These are phyloP conservation scores for Xylaria sp. DNA, from an alignment of 2,329 filamentous ascomycete genomes.

Conservation along the genomic window DNA sequence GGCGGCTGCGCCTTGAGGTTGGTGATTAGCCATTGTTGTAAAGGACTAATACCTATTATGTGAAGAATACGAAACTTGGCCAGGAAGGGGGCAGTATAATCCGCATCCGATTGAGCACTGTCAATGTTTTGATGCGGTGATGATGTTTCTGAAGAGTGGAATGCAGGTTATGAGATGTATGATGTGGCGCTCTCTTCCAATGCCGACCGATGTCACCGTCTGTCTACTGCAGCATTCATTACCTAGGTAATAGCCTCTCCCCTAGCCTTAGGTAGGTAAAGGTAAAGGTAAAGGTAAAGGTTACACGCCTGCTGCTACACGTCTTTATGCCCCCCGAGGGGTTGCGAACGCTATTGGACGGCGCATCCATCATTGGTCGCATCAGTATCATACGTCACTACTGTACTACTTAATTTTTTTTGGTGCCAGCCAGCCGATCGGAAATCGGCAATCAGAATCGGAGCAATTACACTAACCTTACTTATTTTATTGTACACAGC, in stretches of 20 bases:
- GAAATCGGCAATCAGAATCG: slow-evolving; percentile 14
- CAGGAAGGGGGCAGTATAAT: background rate
- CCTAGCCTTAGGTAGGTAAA: background rate
- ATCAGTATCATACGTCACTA: slow-evolving; percentile 35
- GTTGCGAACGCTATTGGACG: slow-evolving; percentile 24
- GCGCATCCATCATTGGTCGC: slow-evolving; percentile 24
- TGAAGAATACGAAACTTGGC: too few relatives aligned
- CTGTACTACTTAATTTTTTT: slow-evolving; percentile 1
- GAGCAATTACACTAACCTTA: slow-evolving; percentile 29
- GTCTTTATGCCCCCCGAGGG: background rate
- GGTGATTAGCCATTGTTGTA: slow-evolving; percentile 31
- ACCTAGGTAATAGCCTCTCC: background rate
- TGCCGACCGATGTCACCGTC: slow-evolving; percentile 3
- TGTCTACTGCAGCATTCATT: background rate
- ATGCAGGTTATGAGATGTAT: slow-evolving; percentile 20
- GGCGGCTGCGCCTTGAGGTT: slow-evolving; percentile 41
- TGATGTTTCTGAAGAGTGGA: slow-evolving; percentile 31
- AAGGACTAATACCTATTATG: background rate
- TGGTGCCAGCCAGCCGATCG: slow-evolving; percentile 27
- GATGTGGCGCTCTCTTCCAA: slow-evolving; percentile 9
- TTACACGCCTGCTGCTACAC: background rate
- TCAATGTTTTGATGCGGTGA: slow-evolving; percentile 29
- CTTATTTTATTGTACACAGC: slow-evolving; percentile 2
- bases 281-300: background rate
- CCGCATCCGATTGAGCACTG: background rate